Evolutionary conservation across 768 basidiomycete genomes (phyloP).

Genomic region (Dioszegia aurantiaca): DNA sequence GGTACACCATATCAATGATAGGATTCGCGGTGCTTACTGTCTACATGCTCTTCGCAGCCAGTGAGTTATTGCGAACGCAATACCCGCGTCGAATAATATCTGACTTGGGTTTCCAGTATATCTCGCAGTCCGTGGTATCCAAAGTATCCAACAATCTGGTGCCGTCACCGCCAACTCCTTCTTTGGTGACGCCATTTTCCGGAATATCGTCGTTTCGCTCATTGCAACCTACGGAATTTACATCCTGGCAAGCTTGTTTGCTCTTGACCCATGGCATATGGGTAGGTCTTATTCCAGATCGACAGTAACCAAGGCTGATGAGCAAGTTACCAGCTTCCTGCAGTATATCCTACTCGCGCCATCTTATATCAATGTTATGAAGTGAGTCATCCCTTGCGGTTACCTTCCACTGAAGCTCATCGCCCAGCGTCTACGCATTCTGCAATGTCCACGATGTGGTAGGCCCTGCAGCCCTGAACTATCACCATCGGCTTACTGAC

Average conservation of each 20-base stretch:
- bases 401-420: too few species aligned
- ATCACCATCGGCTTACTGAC: slow-evolving; percentile 16
- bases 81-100: neutral
- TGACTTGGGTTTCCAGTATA: slow-evolving; percentile 59
- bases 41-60: slow-evolving; percentile 75
- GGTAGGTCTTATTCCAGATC: too few species aligned
- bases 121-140: slow-evolving; percentile 76
- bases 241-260: slow-evolving; percentile 66
- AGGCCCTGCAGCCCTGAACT: slow-evolving; percentile 10
- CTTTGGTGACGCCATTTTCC: slow-evolving; percentile 68
- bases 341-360: slow-evolving; percentile 70
- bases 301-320: neutral
- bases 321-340: slow-evolving; percentile 75
- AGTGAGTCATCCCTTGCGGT: slow-evolving; percentile 61
- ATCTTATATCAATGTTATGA: slow-evolving; percentile 87
- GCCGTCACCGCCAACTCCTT: slow-evolving; percentile 60
- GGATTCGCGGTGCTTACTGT: slow-evolving; percentile 86
- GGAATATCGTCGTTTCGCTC: slow-evolving; percentile 80
- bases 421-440: slow-evolving; percentile 62
- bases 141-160: slow-evolving; percentile 58
- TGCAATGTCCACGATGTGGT: slow-evolving; percentile 53
- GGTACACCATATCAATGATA: slow-evolving; percentile 77
- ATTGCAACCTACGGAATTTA: slow-evolving; percentile 87
- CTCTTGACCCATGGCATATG: slow-evolving; percentile 99
- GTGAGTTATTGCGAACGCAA: slow-evolving; percentile 23